A percentile compares a stretch with the other conserved stretches of the same genome.
Evolutionary conservation across 495 filamentous ascomycete species (phyloP).

Genomic region (Usnea hakonensis): DNA sequence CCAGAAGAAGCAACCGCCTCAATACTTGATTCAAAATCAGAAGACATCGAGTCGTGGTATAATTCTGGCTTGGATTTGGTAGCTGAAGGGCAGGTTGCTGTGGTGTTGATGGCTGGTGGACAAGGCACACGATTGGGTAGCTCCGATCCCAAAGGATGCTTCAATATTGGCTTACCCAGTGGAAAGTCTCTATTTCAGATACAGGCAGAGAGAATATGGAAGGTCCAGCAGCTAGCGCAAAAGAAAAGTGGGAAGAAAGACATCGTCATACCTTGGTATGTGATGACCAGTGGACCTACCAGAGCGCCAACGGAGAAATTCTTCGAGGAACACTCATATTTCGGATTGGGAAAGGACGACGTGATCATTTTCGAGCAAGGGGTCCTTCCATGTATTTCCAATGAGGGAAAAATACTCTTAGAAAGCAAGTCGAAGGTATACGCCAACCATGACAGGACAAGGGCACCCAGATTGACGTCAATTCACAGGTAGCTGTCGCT

Average conservation of each 20-base stretch:
- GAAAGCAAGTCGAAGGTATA: conserved; percentile 77
- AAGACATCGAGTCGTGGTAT: conserved; percentile 80
- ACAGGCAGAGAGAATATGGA: conserved; percentile 85
- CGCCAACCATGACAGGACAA: background rate
- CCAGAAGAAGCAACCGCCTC: conserved; percentile 84
- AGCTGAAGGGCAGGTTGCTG: conserved; percentile 80
- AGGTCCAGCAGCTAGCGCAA: conserved; percentile 75
- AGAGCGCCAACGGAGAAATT: conserved; percentile 84
- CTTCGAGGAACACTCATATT: conserved; percentile 83
- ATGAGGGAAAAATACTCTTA: conserved; percentile 94
- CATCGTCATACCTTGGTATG: conserved; percentile 89
- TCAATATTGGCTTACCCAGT: conserved; percentile 86
- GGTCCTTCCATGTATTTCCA: conserved; percentile 91
- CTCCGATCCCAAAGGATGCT: conserved; percentile 93
- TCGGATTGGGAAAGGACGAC: conserved; percentile 78
- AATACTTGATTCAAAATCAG: conserved; percentile 77
- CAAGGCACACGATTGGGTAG: conserved; percentile 93
- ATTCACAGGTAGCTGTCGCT: conserved; percentile 69
- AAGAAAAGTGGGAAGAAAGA: conserved; percentile 57
- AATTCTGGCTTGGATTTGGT: conserved; percentile 76
- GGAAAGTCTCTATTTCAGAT: conserved; percentile 94
- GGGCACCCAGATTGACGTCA: background rate
- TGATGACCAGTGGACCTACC: conserved; percentile 99
- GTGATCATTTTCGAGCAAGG: conserved; percentile 95
- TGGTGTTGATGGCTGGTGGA: conserved; percentile 94